Evolutionary conservation across 2,329 filamentous ascomycete genomes (phyloP), one percentile per base, ranked within the genome.

Genomic region (Stagonosporopsis cucurbitacearum): DNA sequence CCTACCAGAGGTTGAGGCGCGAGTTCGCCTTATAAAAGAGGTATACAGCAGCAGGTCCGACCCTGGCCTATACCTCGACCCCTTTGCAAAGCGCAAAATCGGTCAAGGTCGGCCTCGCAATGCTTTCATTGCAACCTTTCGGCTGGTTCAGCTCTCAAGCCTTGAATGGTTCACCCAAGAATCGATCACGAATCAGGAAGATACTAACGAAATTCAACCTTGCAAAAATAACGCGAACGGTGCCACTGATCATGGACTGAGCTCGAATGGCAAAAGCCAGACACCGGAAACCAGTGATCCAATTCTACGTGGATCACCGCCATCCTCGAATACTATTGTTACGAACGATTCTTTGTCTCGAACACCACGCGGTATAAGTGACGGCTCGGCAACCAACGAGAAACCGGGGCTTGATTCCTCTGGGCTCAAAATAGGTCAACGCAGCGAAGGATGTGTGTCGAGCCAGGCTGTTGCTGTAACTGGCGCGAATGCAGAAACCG

Each of bases 21-120:
- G 42, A 30, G 35, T 53, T 6, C 43, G 20, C n/a, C n/a, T 39
- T 20, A 60, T 72, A 15, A 64, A 73, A 30, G 60, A 64, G 6
- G 63, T 67, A 9, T 69, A 76, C n/a, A 56, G 68, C 23, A 60
- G 63, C n/a, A 69, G 69, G 25, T 47, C 63, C 8, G 58, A 62
- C 4, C 71, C 77, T 32, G 78, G 78, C 0, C 49, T 81, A 0
- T 80, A 79, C 56, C 66, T 81, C 48, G 76, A 81, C 54, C 78
- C 78, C n/a, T 77, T 75, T 22, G 77, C 77, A 15, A 78, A 76
- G n/a, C 66, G 53, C 41, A 72, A 62, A 54, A 64, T 64, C 57
- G 62, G 36, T 22, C 66, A 69, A 36, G 80, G 80, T 22, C 72
- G 79, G 25, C 79, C 78, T 8, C 69, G 68, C 15, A 80, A 77